Conservation (phyloP, 352 stramenopile genomes). For the Pythium guiyangense region DNA sequence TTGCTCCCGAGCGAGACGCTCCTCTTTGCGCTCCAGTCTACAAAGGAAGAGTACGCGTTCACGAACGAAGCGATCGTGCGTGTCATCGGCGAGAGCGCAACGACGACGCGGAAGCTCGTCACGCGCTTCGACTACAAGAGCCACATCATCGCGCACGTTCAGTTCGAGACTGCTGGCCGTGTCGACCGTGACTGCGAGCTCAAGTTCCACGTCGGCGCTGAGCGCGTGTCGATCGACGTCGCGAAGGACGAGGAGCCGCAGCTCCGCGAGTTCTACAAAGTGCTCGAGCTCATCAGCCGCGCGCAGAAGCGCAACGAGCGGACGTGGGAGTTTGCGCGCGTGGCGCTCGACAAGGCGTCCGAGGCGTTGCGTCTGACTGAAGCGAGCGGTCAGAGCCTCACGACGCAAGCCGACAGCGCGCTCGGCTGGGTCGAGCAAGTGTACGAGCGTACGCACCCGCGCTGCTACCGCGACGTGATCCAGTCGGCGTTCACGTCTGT, state of each 20-base stretch:
- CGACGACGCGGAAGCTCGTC: conserved; percentile 42
- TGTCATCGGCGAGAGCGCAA: conserved; percentile 30
- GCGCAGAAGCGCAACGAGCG: conserved; percentile 29
- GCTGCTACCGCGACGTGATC: conserved; percentile 24
- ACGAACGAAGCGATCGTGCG: conserved; percentile 52
- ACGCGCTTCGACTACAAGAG: conserved; percentile 31
- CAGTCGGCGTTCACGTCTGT: too few relatives aligned
- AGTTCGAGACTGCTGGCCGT: conserved; percentile 41
- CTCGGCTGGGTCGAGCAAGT: conserved; percentile 26
- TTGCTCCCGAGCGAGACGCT: conserved; percentile 35
- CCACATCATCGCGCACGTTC: conserved; percentile 18
- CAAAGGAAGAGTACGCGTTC: conserved; percentile 59
- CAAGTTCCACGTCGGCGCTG: conserved; percentile 24
- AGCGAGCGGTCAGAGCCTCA: conserved; percentile 23
- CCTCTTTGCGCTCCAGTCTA: conserved; percentile 51
- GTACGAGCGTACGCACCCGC: conserved; percentile 29
- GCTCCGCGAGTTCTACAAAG: conserved; percentile 35
- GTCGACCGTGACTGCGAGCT: conserved; percentile 44
- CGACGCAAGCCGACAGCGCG: conserved; percentile 28
- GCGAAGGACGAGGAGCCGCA: conserved; percentile 21
- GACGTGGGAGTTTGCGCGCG: conserved; percentile 25
- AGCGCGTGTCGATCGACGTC: conserved; percentile 26
- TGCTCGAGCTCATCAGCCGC: conserved; percentile 28
- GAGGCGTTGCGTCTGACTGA: conserved; percentile 30
- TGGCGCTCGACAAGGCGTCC: conserved; percentile 23